These are phyloP conservation scores for Colletotrichum chlorophyti DNA, from an alignment of 2,329 filamentous ascomycete genomes.

Conservation along the genomic window DNA sequence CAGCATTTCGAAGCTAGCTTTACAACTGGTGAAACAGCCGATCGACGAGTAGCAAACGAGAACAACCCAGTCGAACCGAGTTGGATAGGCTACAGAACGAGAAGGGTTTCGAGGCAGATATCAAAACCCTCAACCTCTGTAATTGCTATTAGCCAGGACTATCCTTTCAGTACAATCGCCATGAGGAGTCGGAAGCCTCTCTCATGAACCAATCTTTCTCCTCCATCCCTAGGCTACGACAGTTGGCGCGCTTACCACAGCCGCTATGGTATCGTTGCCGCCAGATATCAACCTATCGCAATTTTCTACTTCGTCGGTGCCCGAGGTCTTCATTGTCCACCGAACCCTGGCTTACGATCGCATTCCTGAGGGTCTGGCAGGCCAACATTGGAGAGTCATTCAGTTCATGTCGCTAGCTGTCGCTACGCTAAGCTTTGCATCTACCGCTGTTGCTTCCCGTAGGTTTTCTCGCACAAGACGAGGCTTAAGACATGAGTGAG, in stretches of 20 bases:
- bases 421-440: constrained; percentile 60
- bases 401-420: constrained; percentile 44
- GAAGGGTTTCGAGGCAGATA: not conserved
- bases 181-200: not conserved
- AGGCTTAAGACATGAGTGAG: constrained; percentile 76
- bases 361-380: constrained; percentile 19
- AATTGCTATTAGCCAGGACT: not conserved
- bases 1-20: not conserved
- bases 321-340: not conserved
- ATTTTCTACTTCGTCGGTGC: not conserved
- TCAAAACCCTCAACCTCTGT: not conserved
- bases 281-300: not conserved
- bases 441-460: constrained; percentile 65
- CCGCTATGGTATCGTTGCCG: not conserved
- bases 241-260: not conserved
- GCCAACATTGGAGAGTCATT: constrained; percentile 22
- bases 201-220: not conserved
- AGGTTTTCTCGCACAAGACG: constrained; percentile 79
- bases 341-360: constrained; percentile 1
- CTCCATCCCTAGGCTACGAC: not conserved
- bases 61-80: not conserved
- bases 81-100: not conserved
- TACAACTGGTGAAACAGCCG: not conserved
- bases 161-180: not conserved
- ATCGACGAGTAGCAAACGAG: not conserved